Conservation (phyloP, 768 basidiomycete genomes). For the Hemileccinum impolitum region DNA sequence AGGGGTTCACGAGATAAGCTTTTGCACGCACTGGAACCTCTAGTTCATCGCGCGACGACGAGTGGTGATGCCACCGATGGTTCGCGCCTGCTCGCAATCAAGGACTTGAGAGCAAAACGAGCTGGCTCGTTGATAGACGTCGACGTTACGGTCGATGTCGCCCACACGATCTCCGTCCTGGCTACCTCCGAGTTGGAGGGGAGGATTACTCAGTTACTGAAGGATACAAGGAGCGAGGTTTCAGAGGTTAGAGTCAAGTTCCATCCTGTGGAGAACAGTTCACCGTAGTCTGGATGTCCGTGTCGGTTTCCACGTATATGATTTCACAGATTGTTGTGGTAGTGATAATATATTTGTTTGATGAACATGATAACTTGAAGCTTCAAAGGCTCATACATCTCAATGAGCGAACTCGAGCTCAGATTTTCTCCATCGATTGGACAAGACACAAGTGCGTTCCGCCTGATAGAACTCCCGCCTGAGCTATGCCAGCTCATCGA, state of each 20-base stretch:
- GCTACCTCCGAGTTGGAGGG: conserved; percentile 61
- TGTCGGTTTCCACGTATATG: not conserved
- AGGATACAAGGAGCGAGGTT: conserved; percentile 58
- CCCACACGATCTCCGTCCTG: conserved; percentile 51
- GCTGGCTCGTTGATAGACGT: conserved; percentile 81
- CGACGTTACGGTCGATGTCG: conserved; percentile 75
- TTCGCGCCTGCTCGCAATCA: conserved; percentile 41
- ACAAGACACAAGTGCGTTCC: conserved; percentile 52
- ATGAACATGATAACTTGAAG: too few species aligned
- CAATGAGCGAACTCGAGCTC: conserved; percentile 37
- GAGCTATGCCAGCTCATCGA: conserved; percentile 66
- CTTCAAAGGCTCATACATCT: not conserved
- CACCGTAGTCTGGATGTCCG: conserved; percentile 3
- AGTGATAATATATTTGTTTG: too few species aligned
- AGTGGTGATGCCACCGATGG: conserved; percentile 10
- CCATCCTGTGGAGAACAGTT: conserved; percentile 35
- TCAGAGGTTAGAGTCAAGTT: conserved; percentile 72
- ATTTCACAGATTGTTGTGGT: too few species aligned
- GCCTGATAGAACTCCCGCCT: conserved; percentile 69
- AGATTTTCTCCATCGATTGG: conserved; percentile 49
- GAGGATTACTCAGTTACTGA: conserved; percentile 54
- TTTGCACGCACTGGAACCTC: conserved; percentile 52
- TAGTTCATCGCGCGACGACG: conserved; percentile 35
- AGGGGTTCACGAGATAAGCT: conserved; percentile 49
- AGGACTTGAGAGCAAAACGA: conserved; percentile 65